These are phyloP conservation scores for Tulasnella sp. DNA, from an alignment of 768 basidiomycete species.

Conservation along the genomic window DNA sequence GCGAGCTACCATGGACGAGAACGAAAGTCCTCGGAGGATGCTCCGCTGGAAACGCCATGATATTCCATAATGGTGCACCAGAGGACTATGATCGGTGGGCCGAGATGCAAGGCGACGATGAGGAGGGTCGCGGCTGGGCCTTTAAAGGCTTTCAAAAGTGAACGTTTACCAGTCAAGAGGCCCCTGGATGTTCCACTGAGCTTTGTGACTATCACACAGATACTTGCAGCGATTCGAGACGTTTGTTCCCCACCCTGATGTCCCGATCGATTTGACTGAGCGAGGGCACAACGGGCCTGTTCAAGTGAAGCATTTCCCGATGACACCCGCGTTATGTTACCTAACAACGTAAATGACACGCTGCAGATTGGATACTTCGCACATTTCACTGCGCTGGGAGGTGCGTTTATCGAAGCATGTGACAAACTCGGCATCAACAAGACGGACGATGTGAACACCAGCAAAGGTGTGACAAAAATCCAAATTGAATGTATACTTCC, in stretches of 20 bases:
- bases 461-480: constrained; percentile 3
- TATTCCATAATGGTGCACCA: constrained; percentile 26
- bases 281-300: constrained; percentile 6
- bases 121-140: constrained; percentile 15
- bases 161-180: not conserved
- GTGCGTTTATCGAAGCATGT: constrained; percentile 14
- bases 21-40: constrained; percentile 65
- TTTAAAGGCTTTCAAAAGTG: constrained; percentile 14
- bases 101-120: not conserved
- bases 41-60: constrained; percentile 52
- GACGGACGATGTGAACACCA: constrained; percentile 14
- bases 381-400: not conserved
- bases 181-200: too few species aligned
- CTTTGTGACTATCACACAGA: not conserved
- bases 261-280: constrained; percentile 7
- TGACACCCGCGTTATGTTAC: too few species aligned
- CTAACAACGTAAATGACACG: not conserved
- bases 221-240: constrained; percentile 18
- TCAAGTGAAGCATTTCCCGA: constrained; percentile 8
- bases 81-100: constrained; percentile 21
- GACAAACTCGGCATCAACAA: constrained; percentile 10
- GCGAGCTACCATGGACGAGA: constrained; percentile 35
- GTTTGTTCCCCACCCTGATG: constrained; percentile 13
- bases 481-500: not conserved
- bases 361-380: constrained; percentile 12